Evolutionary conservation across 2,329 filamentous ascomycete species (phyloP).

Genomic region (Penicillium sp.): DNA sequence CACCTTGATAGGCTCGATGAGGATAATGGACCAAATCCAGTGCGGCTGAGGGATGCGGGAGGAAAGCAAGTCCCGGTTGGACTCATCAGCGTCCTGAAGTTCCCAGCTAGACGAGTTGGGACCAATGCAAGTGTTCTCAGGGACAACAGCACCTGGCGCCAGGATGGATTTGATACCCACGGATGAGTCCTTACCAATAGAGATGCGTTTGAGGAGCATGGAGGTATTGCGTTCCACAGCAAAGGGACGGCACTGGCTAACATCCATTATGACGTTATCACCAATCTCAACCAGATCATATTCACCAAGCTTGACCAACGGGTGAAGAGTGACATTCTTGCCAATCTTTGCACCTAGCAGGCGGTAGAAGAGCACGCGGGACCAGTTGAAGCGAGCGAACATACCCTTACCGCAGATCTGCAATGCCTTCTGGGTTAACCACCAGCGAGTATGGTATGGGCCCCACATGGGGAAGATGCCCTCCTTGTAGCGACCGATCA

Average conservation of each 20-base stretch:
- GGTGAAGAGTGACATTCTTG: conserved; percentile 49
- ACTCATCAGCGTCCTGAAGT: conserved; percentile 44
- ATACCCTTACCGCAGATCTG: conserved; percentile 48
- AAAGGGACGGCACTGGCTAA: conserved; percentile 54
- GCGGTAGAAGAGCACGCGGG: conserved; percentile 49
- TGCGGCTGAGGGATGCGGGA: conserved; percentile 45
- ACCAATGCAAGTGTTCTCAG: conserved; percentile 54
- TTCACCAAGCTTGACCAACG: conserved; percentile 51
- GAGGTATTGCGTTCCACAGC: conserved; percentile 58
- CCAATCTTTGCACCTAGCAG: conserved; percentile 57
- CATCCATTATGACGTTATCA: conserved; percentile 50
- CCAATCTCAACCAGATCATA: conserved; percentile 59
- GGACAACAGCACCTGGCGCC: conserved; percentile 52
- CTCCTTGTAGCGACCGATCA: conserved; percentile 55
- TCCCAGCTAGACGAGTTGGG: conserved; percentile 61
- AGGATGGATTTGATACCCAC: conserved; percentile 53
- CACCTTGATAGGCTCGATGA: conserved; percentile 46
- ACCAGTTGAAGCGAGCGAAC: conserved; percentile 32
- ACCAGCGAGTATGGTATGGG: conserved; percentile 59
- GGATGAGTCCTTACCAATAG: conserved; percentile 49
- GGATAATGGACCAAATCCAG: conserved; percentile 45
- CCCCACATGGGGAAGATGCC: conserved; percentile 63
- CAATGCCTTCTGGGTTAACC: conserved; percentile 57
- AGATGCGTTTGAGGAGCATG: conserved; percentile 57
- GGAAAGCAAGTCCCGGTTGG: conserved; percentile 47